Percentiles rank a stretch among this genome's conserved stretches.
phyloP scores from a whole-genome alignment of 169 alveolate genomes.

The Plasmodium reichenowi region DNA sequence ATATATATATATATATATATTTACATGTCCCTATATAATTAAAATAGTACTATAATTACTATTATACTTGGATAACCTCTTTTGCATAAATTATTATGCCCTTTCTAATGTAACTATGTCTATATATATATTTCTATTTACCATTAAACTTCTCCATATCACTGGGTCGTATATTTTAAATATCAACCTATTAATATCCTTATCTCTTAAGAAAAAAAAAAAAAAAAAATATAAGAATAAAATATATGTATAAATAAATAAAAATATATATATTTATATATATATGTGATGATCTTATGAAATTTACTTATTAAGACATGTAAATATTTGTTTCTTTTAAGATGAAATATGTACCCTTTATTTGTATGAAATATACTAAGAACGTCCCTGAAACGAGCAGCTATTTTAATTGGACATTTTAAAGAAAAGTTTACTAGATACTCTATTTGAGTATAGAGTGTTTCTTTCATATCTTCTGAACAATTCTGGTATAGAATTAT shows the following conservation, averaged over 20 bases:
- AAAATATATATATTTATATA: neutral
- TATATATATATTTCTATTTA: neutral
- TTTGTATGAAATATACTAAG: slow-evolving; percentile 51
- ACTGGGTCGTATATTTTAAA: slow-evolving; percentile 70
- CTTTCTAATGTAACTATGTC: too few relatives aligned
- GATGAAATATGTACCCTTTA: slow-evolving; percentile 43
- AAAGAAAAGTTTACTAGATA: slow-evolving; percentile 45
- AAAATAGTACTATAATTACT: neutral
- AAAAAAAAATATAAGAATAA: neutral
- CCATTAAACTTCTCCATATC: slow-evolving; percentile 74
- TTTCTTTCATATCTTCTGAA: slow-evolving; percentile 16
- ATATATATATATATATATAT: neutral
- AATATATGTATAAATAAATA: neutral
- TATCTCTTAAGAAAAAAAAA: slow-evolving; percentile 19
- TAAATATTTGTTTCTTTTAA: neutral
- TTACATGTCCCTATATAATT: neutral
- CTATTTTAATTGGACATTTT: slow-evolving; percentile 67
- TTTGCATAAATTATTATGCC: too few relatives aligned
- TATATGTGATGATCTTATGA: neutral
- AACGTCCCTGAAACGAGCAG: slow-evolving; percentile 57
- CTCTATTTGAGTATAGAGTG: slow-evolving; percentile 48
- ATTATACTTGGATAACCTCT: too few relatives aligned
- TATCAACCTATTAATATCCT: slow-evolving; percentile 35
- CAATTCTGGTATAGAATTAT: slow-evolving; percentile 42
- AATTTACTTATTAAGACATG: neutral